Evolutionary conservation across 352 stramenopile genomes (phyloP), one percentile per base, ranked within the genome.

Genomic region (Phytophthora vignae): DNA sequence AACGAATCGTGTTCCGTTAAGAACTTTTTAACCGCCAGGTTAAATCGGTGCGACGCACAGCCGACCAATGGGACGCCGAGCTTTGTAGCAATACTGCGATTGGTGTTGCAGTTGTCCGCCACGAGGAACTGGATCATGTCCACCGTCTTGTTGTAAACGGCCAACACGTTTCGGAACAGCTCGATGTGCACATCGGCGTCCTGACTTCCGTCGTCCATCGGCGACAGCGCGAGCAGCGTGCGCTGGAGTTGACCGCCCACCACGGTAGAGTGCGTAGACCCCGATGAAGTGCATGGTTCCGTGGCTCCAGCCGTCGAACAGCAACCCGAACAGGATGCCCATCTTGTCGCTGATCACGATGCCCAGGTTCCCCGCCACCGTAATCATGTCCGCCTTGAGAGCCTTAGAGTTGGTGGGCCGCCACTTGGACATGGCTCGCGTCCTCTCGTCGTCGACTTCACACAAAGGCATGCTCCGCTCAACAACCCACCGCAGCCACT

Each of bases 91-190:
- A 71, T 61, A 1, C 25, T 21, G 17, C 53, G 55, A 38, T 71
- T 71, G n/a, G 48, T 76, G 5, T 31, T 50, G 10, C 62, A 76
- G 55, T 76, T 76, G 36, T 71, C 54, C 4, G 40, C 21, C 9
- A 76, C 48, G 6, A 48, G 19, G 40, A 48, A 48, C 14, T 21
- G 40, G 2, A 72, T 8, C 61, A n/a, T n/a, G n/a, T n/a, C n/a
- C n/a, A n/a, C n/a, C n/a, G n/a, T n/a, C n/a, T n/a, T n/a, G n/a
- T n/a, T 50, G 11, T 76, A 73, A 10, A 52, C 40, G 4, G 5
- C 64, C 49, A 52, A 38, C 7, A 60, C 6, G 15, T 63, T 60
- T 2, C 21, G 14, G 12, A 61, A 55, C 9, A 56, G 27, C 2
- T 60, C n/a, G 2, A 55, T 48, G 33, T 78, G 66, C 0, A 38